Conservation (phyloP, 1,284 basidiomycete genomes). For the Apiotrichum laibachii region DNA sequence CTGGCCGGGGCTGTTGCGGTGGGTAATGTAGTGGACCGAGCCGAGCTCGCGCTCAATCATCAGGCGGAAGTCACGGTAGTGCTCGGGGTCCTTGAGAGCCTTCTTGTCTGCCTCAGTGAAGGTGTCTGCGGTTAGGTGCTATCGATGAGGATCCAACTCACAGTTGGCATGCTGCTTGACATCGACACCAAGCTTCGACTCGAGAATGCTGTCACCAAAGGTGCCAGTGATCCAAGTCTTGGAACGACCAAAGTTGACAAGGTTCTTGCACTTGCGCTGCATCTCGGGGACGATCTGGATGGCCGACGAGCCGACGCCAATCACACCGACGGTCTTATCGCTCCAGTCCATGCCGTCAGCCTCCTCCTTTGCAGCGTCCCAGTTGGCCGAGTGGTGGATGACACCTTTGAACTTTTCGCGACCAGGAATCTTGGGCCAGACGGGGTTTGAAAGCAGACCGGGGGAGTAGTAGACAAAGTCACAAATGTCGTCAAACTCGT, state of each 20-base stretch:
- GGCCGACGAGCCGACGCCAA: conserved; percentile 24
- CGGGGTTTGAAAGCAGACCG: conserved; percentile 27
- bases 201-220: conserved; percentile 22
- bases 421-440: conserved; percentile 37
- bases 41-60: conserved; percentile 24
- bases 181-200: conserved; percentile 9
- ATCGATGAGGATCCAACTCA: background rate
- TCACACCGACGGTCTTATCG: conserved; percentile 16
- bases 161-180: background rate
- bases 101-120: conserved; percentile 30
- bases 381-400: conserved; percentile 29
- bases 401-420: conserved; percentile 29
- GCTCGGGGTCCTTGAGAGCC: conserved; percentile 17
- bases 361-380: conserved; percentile 18
- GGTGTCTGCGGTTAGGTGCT: conserved; percentile 13
- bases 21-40: conserved; percentile 13
- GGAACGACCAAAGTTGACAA: conserved; percentile 31
- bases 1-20: conserved; percentile 26
- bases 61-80: conserved; percentile 29
- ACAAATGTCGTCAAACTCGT: conserved; percentile 20
- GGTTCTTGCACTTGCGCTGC: conserved; percentile 19
- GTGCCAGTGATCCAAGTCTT: conserved; percentile 31
- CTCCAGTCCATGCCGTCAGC: conserved; percentile 22
- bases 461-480: conserved; percentile 39
- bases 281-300: conserved; percentile 33